Percentiles rank a stretch among this genome's conserved stretches.
Conservation (phyloP, 805 yeast species). For the Ogataea sp. region DNA sequence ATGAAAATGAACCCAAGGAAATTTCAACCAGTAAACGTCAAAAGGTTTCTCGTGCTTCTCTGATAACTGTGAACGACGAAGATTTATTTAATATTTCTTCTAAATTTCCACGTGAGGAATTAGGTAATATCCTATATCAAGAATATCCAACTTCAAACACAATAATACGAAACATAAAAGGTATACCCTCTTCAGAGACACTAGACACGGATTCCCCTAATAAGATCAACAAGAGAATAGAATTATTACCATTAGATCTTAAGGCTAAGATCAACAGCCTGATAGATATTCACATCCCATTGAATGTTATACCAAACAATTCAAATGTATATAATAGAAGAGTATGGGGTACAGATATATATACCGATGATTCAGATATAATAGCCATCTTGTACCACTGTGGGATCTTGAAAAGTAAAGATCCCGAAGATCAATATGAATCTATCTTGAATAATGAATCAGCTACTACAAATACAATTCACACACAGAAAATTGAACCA, state of each 20-base stretch:
- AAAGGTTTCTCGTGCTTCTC: no score
- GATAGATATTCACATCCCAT: constrained; percentile 51
- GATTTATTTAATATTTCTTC: constrained; percentile 33
- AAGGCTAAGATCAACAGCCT: constrained; percentile 35
- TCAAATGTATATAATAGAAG: constrained; percentile 40
- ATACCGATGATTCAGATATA: constrained; percentile 90
- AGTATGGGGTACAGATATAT: constrained; percentile 89
- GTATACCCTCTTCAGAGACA: no score
- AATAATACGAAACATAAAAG: constrained; percentile 11
- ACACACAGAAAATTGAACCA: constrained; percentile 2
- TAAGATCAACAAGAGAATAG: constrained; percentile 24
- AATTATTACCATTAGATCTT: constrained; percentile 21
- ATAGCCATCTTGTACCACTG: constrained; percentile 67
- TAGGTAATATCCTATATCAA: constrained; percentile 53
- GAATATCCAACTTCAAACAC: constrained; percentile 44
- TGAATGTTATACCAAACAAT: constrained; percentile 28
- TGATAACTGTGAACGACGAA: constrained; percentile 28
- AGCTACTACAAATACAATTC: no score
- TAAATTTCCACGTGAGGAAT: constrained; percentile 33
- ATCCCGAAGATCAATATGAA: constrained; percentile 22
- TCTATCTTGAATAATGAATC: no score
- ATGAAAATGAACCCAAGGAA: no score
- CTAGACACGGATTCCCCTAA: constrained; percentile 7
- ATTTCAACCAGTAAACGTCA: no score
- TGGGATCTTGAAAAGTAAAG: constrained; percentile 46